A percentile compares a stretch with the other conserved stretches of the same genome.
phyloP scores from a whole-genome alignment of 2,329 filamentous ascomycete genomes.

The Huntiella abstrusa region DNA sequence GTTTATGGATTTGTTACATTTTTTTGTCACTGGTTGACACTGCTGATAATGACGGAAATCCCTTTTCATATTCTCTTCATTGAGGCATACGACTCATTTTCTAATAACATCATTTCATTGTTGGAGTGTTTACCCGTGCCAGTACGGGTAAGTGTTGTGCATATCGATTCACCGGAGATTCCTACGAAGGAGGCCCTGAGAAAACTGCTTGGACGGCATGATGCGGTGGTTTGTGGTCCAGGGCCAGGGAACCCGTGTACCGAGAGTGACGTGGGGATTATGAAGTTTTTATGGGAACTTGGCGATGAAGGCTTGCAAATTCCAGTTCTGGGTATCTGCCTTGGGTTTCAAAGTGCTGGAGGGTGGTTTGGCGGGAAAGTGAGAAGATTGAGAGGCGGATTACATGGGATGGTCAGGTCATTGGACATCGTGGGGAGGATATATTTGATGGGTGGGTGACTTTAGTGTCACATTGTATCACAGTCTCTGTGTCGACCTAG shows the following conservation, averaged over 20 bases:
- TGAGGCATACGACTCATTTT: slow-evolving; percentile 93
- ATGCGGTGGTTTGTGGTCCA: slow-evolving; percentile 77
- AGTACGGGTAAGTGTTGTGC: slow-evolving; percentile 45
- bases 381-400: slow-evolving; percentile 46
- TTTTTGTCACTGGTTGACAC: too few relatives aligned
- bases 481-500: slow-evolving; percentile 36
- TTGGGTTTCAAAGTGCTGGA: slow-evolving; percentile 73
- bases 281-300: slow-evolving; percentile 50
- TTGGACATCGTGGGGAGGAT: slow-evolving; percentile 38
- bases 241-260: slow-evolving; percentile 68
- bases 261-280: slow-evolving; percentile 62
- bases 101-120: slow-evolving; percentile 79
- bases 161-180: slow-evolving; percentile 43
- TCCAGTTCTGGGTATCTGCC: slow-evolving; percentile 72
- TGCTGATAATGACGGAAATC: background rate
- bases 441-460: slow-evolving; percentile 44
- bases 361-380: slow-evolving; percentile 48
- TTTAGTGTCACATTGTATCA: slow-evolving; percentile 66
- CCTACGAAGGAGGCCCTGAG: slow-evolving; percentile 17
- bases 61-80: slow-evolving; percentile 54
- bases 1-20: background rate
- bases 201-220: slow-evolving; percentile 36
- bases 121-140: slow-evolving; percentile 46
- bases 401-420: slow-evolving; percentile 63
- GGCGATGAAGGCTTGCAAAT: slow-evolving; percentile 19